phyloP scores from a whole-genome alignment of 1,139 yeast species.

The Geotrichum phurueaensis region DNA sequence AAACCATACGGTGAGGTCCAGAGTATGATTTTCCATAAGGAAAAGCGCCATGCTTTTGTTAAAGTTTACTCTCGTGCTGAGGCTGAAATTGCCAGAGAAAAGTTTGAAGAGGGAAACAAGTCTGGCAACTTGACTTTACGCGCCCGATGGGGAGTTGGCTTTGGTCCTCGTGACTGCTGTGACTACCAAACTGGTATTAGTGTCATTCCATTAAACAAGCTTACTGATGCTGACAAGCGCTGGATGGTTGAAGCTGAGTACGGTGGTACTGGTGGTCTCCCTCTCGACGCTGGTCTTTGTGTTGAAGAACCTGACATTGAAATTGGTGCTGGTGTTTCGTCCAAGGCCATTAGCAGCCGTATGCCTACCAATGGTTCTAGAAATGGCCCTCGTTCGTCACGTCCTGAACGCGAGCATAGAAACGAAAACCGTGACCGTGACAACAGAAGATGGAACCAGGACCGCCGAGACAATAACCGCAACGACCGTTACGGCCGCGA shows the following conservation, averaged over 20 bases:
- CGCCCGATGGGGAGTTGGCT: slow-evolving; percentile 98
- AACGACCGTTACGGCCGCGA: slow-evolving; percentile 9
- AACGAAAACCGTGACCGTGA: slow-evolving; percentile 15
- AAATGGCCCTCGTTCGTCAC: slow-evolving; percentile 75
- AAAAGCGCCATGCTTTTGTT: slow-evolving; percentile 91
- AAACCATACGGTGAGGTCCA: slow-evolving; percentile 94
- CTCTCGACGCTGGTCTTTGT: slow-evolving; percentile 72
- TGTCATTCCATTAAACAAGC: slow-evolving; percentile 74
- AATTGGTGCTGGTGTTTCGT: slow-evolving; percentile 88
- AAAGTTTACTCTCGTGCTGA: slow-evolving; percentile 93
- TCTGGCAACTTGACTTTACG: slow-evolving; percentile 53
- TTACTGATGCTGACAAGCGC: slow-evolving; percentile 86
- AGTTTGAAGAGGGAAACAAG: slow-evolving; percentile 47
- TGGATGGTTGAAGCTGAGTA: slow-evolving; percentile 91
- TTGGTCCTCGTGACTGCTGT: slow-evolving; percentile 97
- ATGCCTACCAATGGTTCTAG: slow-evolving; percentile 57
- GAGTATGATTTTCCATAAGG: slow-evolving; percentile 78
- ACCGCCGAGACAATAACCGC: slow-evolving; percentile 7
- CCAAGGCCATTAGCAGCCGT: slow-evolving; percentile 62
- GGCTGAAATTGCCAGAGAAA: slow-evolving; percentile 64
- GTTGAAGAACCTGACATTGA: slow-evolving; percentile 97
- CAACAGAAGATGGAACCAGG: slow-evolving; percentile 7
- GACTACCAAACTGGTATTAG: slow-evolving; percentile 89
- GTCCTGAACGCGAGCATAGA: slow-evolving; percentile 17
- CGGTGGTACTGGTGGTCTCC: slow-evolving; percentile 95